A percentile compares a stretch with the other conserved stretches of the same genome.
Conservation (phyloP, 305 asterid species). For the Petunia hybrid region DNA sequence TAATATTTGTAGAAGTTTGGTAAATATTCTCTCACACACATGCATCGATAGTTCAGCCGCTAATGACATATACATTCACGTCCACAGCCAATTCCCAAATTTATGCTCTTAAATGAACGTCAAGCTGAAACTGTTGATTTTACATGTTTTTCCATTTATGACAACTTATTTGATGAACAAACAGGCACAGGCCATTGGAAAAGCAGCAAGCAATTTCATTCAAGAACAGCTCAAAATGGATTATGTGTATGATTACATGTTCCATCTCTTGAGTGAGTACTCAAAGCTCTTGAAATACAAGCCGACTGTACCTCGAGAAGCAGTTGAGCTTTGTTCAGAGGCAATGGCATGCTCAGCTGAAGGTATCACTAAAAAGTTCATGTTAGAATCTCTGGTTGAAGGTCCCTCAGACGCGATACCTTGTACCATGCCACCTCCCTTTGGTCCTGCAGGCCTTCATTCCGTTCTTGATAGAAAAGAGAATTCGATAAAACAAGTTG, state of each 20-base stretch:
- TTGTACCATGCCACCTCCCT: constrained; percentile 79
- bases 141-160: neutral
- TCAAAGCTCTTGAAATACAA: constrained; percentile 78
- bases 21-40: too few relatives aligned
- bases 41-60: neutral
- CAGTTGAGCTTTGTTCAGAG: constrained; percentile 86
- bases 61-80: neutral
- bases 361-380: constrained; percentile 67
- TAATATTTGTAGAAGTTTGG: too few relatives aligned
- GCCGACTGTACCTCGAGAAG: constrained; percentile 68
- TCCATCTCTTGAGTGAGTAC: constrained; percentile 75
- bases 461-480: constrained; percentile 56
- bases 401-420: constrained; percentile 55
- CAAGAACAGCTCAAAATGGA: constrained; percentile 72
- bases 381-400: constrained; percentile 64
- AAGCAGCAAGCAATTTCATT: constrained; percentile 64
- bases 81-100: neutral
- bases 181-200: constrained; percentile 86
- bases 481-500: constrained; percentile 58
- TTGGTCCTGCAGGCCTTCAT: constrained; percentile 61
- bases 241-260: constrained; percentile 94
- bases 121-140: neutral
- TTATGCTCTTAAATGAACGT: neutral
- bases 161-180: neutral
- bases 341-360: constrained; percentile 68